Evolutionary conservation across 2,329 filamentous ascomycete genomes (phyloP).

Genomic region (Pseudocercospora pini-densiflorae): DNA sequence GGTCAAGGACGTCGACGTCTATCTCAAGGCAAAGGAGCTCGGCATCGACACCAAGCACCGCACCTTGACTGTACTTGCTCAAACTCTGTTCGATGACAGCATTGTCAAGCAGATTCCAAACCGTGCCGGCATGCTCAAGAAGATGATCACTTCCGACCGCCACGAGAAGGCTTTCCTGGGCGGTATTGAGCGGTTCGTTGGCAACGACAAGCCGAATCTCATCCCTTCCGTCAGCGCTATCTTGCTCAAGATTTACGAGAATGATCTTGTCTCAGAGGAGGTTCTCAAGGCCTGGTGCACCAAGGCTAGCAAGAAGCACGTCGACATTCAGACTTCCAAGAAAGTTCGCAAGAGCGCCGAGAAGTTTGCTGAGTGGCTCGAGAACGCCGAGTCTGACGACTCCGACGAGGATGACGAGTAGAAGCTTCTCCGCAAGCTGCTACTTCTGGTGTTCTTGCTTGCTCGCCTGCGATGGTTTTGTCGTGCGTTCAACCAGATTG

Average conservation of each 20-base stretch:
- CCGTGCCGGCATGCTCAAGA: constrained; percentile 86
- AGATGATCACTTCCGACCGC: constrained; percentile 82
- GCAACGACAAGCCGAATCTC: constrained; percentile 80
- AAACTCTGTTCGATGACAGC: constrained; percentile 91
- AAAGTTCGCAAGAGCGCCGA: constrained; percentile 95
- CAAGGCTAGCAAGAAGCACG: constrained; percentile 98
- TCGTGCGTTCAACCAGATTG: constrained; percentile 18
- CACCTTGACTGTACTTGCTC: constrained; percentile 87
- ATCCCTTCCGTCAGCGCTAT: constrained; percentile 81
- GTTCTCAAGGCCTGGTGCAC: constrained; percentile 87
- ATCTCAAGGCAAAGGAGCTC: constrained; percentile 94
- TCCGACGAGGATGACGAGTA: constrained; percentile 34
- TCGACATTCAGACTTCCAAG: constrained; percentile 85
- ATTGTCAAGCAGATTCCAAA: constrained; percentile 84
- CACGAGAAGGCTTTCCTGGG: constrained; percentile 96
- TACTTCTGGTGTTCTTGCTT: neutral
- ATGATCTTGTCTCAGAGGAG: constrained; percentile 87
- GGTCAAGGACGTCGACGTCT: constrained; percentile 87
- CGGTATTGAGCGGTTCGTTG: constrained; percentile 90
- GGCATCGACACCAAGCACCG: constrained; percentile 95
- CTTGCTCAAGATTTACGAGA: constrained; percentile 86
- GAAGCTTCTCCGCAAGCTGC: neutral
- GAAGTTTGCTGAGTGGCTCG: constrained; percentile 92
- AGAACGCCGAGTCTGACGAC: constrained; percentile 45
- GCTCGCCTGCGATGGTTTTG: constrained; percentile 9